These are phyloP conservation scores for Lumnitzera littorea DNA, from an alignment of 345 rosid genomes.

Conservation along the genomic window DNA sequence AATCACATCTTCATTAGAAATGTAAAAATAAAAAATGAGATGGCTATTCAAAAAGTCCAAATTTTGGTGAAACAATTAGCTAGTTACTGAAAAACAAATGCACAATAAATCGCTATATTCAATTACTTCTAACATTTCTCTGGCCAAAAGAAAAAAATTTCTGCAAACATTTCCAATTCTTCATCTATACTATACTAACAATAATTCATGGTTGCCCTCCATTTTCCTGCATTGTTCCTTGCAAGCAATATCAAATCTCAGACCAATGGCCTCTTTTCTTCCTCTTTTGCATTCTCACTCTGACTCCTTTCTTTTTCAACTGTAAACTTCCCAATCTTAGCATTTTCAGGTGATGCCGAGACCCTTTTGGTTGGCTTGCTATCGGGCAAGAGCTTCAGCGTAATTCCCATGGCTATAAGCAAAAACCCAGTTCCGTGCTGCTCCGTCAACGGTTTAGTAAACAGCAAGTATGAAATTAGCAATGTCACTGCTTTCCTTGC, in stretches of 20 bases:
- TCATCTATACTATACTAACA: no score
- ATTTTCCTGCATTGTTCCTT: not conserved
- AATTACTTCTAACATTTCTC: no score
- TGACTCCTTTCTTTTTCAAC: not conserved
- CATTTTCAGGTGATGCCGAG: conserved; percentile 6
- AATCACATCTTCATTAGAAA: no score
- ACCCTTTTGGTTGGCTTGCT: conserved; percentile 14
- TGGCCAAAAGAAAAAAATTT: no score
- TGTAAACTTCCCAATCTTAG: conserved; percentile 3
- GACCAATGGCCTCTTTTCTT: conserved; percentile 30
- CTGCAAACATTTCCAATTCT: no score
- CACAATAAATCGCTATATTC: no score
- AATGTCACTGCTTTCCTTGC: conserved; percentile 71
- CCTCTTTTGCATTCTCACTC: conserved; percentile 15
- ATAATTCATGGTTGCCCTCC: no score
- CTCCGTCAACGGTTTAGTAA: conserved; percentile 78
- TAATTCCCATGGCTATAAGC: conserved; percentile 71
- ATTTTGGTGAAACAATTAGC: no score
- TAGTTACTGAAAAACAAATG: no score
- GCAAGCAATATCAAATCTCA: conserved; percentile 8
- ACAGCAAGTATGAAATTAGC: conserved; percentile 73
- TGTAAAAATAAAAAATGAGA: no score
- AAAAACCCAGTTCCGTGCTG: conserved; percentile 74
- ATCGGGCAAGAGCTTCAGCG: conserved; percentile 46
- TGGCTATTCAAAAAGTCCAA: no score